Base-by-base conservation (phyloP, 1,139 yeast genomes). In the Kodamaea fungicola region DNA sequence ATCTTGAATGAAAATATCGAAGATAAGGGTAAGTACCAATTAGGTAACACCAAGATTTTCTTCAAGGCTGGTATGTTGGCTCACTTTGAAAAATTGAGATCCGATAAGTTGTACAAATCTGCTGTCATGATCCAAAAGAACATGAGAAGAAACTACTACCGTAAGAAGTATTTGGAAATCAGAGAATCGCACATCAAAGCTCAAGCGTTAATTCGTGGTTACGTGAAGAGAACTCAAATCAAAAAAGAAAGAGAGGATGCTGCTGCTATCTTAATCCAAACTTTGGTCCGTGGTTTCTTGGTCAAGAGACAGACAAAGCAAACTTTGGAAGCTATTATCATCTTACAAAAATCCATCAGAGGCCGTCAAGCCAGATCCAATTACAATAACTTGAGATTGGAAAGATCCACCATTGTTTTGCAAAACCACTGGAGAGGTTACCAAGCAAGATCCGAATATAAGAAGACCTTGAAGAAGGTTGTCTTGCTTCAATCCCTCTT, bases 61-160 rank as follows among this genome's bases (percentile, higher is more conserved):
- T 92, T 92, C 72, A 89, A 90, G 59, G 95, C 97, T 28, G 98
- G 98, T 53, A 88, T 92, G 73, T 74, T 92, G 55, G 98, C 97
- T 12, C 83, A 83, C 48, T 76, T 92, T 47, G 98, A 92, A 64
- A 88, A 88, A 49, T 65, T 84, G 52, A 80, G 97, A 60, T 67
- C 88, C 21, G 88, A 83, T 49, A 85, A 88, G 51, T 75, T 89
- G 46, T 76, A 76, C 55, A 76, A 67, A 40, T 83, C 95, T 38
- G 96, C 96, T 3, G 81, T 81, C 19, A 67, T 84, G 64, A 83
- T 92, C 47, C 98, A 92, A 66, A 89, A 88, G 76, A 80, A 86
- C 51, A 69, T 90, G 56, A 79, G 87, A 55, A 84, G 78, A 61
- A 66, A 74, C 30, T 71, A 75, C 51, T 78, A 76, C 60, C 83